These are phyloP conservation scores for Ehretia macrophylla DNA, from an alignment of 257 asterid genomes.

Conservation along the genomic window DNA sequence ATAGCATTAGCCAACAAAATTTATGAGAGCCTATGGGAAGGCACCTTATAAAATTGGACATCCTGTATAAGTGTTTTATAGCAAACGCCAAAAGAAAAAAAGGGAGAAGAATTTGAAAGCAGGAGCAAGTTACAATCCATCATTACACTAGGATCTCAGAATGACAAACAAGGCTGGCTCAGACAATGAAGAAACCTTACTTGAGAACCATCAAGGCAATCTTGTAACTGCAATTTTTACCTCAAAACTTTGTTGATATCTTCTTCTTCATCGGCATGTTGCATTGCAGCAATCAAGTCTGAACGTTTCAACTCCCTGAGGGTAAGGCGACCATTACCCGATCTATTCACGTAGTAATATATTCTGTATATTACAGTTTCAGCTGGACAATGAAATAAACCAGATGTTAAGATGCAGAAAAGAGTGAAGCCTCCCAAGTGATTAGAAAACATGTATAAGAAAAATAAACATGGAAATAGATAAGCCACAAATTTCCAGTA, in stretches of 20 bases:
- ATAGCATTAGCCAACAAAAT: too few relatives aligned
- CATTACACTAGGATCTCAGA: too few relatives aligned
- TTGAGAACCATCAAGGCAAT: neutral
- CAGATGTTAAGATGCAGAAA: conserved; percentile 31
- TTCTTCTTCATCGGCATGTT: conserved; percentile 99
- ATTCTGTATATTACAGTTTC: conserved; percentile 98
- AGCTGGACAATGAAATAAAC: conserved; percentile 67
- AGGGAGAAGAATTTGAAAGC: too few relatives aligned
- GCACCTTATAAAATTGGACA: too few relatives aligned
- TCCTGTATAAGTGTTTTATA: too few relatives aligned
- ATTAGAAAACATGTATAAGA: neutral
- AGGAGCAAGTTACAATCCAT: too few relatives aligned
- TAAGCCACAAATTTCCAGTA: neutral
- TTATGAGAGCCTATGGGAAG: too few relatives aligned
- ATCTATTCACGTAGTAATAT: conserved; percentile 94
- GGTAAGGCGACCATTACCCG: conserved; percentile 86
- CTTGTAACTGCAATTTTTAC: conserved; percentile 29
- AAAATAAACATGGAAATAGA: too few relatives aligned
- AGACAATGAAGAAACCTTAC: too few relatives aligned
- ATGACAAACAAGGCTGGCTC: too few relatives aligned
- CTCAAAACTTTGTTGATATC: conserved; percentile 97
- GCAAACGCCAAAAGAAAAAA: too few relatives aligned
- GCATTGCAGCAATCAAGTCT: conserved; percentile 88
- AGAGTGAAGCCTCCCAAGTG: conserved; percentile 1
- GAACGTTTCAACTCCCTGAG: conserved; percentile 94